Percentiles rank a stretch among this genome's conserved stretches.
These are phyloP conservation scores for Phylloporus sp. DNA, from an alignment of 768 basidiomycete genomes.

Conservation along the genomic window DNA sequence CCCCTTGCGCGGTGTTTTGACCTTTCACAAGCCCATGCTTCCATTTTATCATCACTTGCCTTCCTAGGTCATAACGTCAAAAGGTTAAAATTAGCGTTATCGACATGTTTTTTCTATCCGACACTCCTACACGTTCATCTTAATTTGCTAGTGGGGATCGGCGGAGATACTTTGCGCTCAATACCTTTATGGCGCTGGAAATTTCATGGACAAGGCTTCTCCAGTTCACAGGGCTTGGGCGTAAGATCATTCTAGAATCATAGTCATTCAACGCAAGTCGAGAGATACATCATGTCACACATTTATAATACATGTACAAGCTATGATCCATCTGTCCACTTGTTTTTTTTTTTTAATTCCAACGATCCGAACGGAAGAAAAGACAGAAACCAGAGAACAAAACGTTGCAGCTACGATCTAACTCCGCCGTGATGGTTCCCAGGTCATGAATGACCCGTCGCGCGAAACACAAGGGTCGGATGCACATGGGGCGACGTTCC, in stretches of 20 bases:
- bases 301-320: background rate
- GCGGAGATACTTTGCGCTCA: background rate
- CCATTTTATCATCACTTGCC: background rate
- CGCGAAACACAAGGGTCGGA: conserved; percentile 35
- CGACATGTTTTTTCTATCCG: no score
- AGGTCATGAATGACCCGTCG: conserved; percentile 61
- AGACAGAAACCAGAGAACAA: background rate
- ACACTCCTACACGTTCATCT: background rate
- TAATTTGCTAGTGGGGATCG: background rate
- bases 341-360: no score
- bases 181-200: background rate
- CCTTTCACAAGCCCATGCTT: background rate
- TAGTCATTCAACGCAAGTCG: background rate
- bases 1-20: background rate
- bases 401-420: conserved; percentile 20
- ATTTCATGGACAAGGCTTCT: background rate
- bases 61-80: conserved; percentile 4
- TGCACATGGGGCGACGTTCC: conserved; percentile 16
- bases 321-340: background rate
- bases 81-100: conserved; percentile 5
- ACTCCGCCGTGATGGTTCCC: conserved; percentile 46
- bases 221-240: background rate
- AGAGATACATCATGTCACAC: background rate
- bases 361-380: background rate
- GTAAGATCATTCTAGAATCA: background rate